Base-by-base conservation (phyloP, 257 asterid species). In the Nicotiana benthamiana region DNA sequence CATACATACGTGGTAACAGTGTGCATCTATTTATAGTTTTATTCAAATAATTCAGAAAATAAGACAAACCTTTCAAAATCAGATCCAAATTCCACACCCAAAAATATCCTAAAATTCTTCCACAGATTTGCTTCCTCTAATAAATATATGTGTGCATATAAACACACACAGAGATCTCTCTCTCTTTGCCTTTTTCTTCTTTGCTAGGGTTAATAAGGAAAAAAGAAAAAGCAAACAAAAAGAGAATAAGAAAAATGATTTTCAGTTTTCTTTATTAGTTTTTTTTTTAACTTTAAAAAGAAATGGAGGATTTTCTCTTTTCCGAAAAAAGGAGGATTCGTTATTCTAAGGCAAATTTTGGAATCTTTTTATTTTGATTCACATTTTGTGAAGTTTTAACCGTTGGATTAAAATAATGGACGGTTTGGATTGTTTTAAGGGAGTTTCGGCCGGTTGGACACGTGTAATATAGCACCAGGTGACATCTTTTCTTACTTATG, bases 61-160 rank as follows among this genome's bases (percentile, higher is more conserved):
- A 68, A 2, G 46, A 13, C 77, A 43, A 70, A 70, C 77, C 77
- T 70, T 70, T 70, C 59, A 70, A 70, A 27, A 28, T 70, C 77
- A 70, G 77, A 70, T 70, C 77, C 36, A 70, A 70, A 70, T 70
- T 46, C 59, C 22, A 43, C 32, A 3, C 12, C 28, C 28, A 59
- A 59, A 15, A 20, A 8, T 59, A 59, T 22, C 30, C 30, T 8
- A 22, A 7, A 43, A 43, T 22, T 13, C 30, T 22, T 70, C 10
- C 4, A 67, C 75, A 67, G 54, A 67, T 67, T 67, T 67, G 75
- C 53, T 43, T 68, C 57, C 17, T 68, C 11, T 4, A 68, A 68
- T 20, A 43, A 40, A 70, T 40, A 5, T 70, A 3, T 70, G 59
- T 70, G 36, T 70, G 77, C 48, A 70, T 70, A 70, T 70, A 70